These are phyloP conservation scores for Scleroderma citrinum DNA, from an alignment of 768 basidiomycete species.

Conservation along the genomic window DNA sequence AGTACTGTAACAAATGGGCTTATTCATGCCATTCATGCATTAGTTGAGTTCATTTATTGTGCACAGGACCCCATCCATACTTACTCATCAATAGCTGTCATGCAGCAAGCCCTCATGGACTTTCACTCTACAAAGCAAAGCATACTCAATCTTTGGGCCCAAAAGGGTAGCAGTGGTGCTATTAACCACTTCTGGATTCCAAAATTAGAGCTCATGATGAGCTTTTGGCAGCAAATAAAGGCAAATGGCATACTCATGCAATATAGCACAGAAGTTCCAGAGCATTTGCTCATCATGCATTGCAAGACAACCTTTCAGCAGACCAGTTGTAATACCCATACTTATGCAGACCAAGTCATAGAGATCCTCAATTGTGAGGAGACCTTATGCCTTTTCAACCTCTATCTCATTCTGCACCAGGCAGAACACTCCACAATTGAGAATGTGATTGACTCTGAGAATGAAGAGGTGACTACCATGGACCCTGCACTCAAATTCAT, in stretches of 20 bases:
- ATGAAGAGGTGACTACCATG: background rate
- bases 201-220: background rate
- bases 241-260: slow-evolving; percentile 20
- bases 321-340: slow-evolving; percentile 16
- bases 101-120: slow-evolving; percentile 3
- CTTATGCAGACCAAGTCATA: slow-evolving; percentile 31
- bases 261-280: slow-evolving; percentile 28
- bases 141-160: slow-evolving; percentile 5
- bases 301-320: slow-evolving; percentile 28
- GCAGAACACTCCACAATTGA: background rate
- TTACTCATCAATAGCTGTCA: background rate
- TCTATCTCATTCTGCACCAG: slow-evolving; percentile 5
- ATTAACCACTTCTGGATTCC: slow-evolving; percentile 21
- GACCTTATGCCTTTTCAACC: slow-evolving; percentile 26
- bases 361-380: slow-evolving; percentile 26
- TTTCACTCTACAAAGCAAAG: slow-evolving; percentile 14
- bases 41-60: slow-evolving; percentile 23
- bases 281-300: slow-evolving; percentile 13
- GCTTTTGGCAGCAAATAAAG: slow-evolving; percentile 12
- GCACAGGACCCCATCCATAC: slow-evolving; percentile 14
- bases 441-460: background rate
- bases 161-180: background rate
- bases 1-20: background rate
- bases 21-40: slow-evolving; percentile 5
- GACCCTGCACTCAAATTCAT: background rate